Percentiles rank a stretch among this genome's conserved stretches.
These are phyloP conservation scores for Boechera stricta DNA, from an alignment of 345 rosid species.

Conservation along the genomic window DNA sequence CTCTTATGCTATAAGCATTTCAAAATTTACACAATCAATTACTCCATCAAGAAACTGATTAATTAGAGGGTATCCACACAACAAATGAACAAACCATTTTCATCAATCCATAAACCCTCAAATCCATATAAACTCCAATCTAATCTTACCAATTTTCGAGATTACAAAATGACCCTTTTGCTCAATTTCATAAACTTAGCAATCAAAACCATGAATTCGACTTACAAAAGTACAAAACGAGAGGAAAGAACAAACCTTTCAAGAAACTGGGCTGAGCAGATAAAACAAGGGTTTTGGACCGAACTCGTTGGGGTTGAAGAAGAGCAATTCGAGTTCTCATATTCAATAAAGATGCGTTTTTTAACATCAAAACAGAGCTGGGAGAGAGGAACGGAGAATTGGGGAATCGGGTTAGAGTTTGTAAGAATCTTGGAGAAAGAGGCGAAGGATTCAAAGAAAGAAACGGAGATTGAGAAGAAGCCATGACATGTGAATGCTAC, in stretches of 20 bases:
- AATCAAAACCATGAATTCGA: conserved; percentile 6
- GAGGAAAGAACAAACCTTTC: conserved; percentile 49
- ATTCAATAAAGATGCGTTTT: conserved; percentile 31
- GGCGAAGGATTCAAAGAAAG: conserved; percentile 38
- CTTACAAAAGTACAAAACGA: not conserved
- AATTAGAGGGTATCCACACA: not conserved
- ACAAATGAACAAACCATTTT: not conserved
- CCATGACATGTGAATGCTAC: conserved; percentile 34
- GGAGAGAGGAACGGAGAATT: conserved; percentile 42
- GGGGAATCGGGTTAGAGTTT: conserved; percentile 37
- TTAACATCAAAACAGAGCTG: conserved; percentile 43
- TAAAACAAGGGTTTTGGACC: conserved; percentile 43
- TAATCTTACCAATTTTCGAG: not conserved
- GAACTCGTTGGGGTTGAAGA: conserved; percentile 36
- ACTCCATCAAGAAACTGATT: conserved; percentile 5
- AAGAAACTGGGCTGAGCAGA: conserved; percentile 60
- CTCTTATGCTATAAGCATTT: not conserved
- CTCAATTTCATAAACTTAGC: conserved; percentile 15
- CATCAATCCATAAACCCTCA: not conserved
- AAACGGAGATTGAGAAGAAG: conserved; percentile 30
- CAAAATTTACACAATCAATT: conserved; percentile 12
- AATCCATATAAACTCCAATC: not conserved
- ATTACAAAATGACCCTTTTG: conserved; percentile 11
- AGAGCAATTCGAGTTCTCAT: conserved; percentile 34
- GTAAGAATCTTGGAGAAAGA: conserved; percentile 35